Evolutionary conservation across 140 eudicot genomes (phyloP).

Genomic region (Erigeron philadelphicus): DNA sequence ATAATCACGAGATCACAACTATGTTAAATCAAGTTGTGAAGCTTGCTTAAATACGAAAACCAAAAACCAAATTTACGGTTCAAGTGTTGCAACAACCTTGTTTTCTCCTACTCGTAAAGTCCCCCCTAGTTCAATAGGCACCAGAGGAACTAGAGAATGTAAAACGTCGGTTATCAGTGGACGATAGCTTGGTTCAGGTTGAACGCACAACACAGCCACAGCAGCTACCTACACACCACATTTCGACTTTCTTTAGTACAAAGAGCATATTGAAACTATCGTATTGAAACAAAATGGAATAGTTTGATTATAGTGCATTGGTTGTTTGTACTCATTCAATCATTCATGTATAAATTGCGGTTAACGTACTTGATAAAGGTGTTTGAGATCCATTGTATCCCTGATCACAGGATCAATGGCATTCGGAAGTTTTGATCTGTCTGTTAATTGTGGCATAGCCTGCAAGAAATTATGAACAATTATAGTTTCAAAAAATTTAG

Average conservation of each 20-base stretch:
- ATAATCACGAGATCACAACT: slow-evolving; percentile 23
- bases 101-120: slow-evolving; percentile 37
- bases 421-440: slow-evolving; percentile 60
- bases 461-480: slow-evolving; percentile 20
- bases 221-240: slow-evolving; percentile 55
- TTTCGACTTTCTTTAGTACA: background rate
- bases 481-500: background rate
- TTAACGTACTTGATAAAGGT: slow-evolving; percentile 59
- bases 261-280: background rate
- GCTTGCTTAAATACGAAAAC: background rate
- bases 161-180: slow-evolving; percentile 66
- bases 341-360: background rate
- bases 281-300: too few relatives aligned
- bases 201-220: slow-evolving; percentile 64
- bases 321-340: background rate
- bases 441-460: slow-evolving; percentile 80
- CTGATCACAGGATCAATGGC: slow-evolving; percentile 67
- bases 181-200: slow-evolving; percentile 65
- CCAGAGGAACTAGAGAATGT: slow-evolving; percentile 61
- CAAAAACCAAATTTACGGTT: slow-evolving; percentile 21
- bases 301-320: background rate
- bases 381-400: slow-evolving; percentile 73
- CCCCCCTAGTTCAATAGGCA: slow-evolving; percentile 64
- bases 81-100: slow-evolving; percentile 23
- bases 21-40: background rate